phyloP scores from a whole-genome alignment of 179 eudicot genomes.

The Sideroxylon spinosum region DNA sequence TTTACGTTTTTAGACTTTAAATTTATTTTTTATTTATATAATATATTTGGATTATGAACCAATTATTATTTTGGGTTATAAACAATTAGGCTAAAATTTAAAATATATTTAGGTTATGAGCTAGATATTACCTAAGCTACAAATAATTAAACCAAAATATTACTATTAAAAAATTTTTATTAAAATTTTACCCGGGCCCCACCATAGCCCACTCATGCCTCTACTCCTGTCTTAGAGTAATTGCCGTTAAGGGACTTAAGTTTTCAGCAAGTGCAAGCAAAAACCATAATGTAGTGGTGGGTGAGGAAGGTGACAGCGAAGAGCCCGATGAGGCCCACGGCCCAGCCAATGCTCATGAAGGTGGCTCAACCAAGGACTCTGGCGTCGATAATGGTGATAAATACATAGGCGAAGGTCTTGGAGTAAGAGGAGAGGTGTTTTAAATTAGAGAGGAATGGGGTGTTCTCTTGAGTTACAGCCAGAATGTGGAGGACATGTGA shows the following conservation, averaged over 20 bases:
- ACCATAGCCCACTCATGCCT: too few relatives aligned
- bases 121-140: too few relatives aligned
- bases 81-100: too few relatives aligned
- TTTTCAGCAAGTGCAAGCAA: constrained; percentile 46
- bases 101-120: too few relatives aligned
- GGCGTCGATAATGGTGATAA: constrained; percentile 75
- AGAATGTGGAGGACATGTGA: constrained; percentile 19
- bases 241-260: constrained; percentile 40
- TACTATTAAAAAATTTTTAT: too few relatives aligned
- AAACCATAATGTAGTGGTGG: constrained; percentile 56
- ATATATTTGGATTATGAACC: too few relatives aligned
- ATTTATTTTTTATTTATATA: too few relatives aligned
- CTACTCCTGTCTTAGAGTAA: constrained; percentile 28
- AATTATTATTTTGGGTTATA: too few relatives aligned
- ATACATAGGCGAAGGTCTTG: constrained; percentile 74
- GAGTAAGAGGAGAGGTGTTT: constrained; percentile 40
- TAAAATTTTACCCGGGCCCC: too few relatives aligned
- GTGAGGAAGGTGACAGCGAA: constrained; percentile 45
- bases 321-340: constrained; percentile 40
- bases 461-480: not conserved
- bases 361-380: constrained; percentile 85
- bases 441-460: constrained; percentile 1
- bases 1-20: too few relatives aligned
- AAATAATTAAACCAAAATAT: too few relatives aligned
- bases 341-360: constrained; percentile 65